Conservation (phyloP, 2,329 filamentous ascomycete genomes). For the Penicillium fuscoglaucum region DNA sequence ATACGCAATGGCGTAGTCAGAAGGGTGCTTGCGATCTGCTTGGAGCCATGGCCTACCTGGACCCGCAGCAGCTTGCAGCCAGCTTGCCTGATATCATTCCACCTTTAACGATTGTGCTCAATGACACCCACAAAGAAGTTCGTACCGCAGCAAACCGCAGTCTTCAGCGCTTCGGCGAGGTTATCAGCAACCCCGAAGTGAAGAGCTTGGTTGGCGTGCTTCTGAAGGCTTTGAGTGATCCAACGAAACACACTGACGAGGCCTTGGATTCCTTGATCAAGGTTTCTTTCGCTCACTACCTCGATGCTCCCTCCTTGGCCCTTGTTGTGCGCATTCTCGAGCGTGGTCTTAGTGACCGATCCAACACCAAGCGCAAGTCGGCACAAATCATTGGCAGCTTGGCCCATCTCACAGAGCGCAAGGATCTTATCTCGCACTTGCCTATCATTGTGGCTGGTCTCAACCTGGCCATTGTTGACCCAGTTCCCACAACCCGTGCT, state of each 20-base stretch:
- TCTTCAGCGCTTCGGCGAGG: slow-evolving; percentile 95
- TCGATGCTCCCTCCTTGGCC: slow-evolving; percentile 94
- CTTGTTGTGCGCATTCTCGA: slow-evolving; percentile 94
- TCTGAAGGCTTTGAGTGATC: slow-evolving; percentile 94
- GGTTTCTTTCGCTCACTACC: slow-evolving; percentile 96
- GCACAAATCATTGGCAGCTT: slow-evolving; percentile 97
- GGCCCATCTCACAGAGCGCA: slow-evolving; percentile 93
- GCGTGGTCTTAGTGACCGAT: slow-evolving; percentile 85
- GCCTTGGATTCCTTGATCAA: slow-evolving; percentile 93
- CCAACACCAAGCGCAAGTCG: slow-evolving; percentile 92
- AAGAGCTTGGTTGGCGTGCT: slow-evolving; percentile 88
- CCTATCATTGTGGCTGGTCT: slow-evolving; percentile 90
- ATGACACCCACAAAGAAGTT: slow-evolving; percentile 98
- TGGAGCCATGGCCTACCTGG: slow-evolving; percentile 97
- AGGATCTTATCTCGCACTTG: slow-evolving; percentile 86
- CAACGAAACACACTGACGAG: slow-evolving; percentile 94
- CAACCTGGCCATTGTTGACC: slow-evolving; percentile 86
- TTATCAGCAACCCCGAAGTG: slow-evolving; percentile 96
- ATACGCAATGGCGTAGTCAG: slow-evolving; percentile 96
- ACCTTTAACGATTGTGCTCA: slow-evolving; percentile 87
- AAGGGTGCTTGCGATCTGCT: slow-evolving; percentile 96
- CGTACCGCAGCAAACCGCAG: slow-evolving; percentile 88
- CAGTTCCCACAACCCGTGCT: slow-evolving; percentile 91
- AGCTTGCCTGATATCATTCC: slow-evolving; percentile 97
- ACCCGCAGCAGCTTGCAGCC: slow-evolving; percentile 87